These are phyloP conservation scores for Talaromyces sp. DNA, from an alignment of 2,329 filamentous ascomycete species.

Conservation along the genomic window DNA sequence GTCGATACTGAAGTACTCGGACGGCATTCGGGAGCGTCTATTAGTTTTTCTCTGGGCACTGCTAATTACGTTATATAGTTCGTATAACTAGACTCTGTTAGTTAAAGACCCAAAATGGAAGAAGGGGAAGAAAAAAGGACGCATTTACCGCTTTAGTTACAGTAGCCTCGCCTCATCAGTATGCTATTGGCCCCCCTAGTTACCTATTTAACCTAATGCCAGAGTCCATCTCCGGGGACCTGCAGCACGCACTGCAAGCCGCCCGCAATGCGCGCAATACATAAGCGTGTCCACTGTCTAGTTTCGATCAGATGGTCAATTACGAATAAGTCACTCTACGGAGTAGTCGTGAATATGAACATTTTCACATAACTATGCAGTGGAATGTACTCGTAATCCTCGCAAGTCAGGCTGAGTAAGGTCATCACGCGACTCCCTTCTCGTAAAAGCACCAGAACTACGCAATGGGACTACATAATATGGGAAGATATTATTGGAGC, in stretches of 20 bases:
- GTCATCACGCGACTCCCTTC: background rate
- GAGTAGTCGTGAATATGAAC: no score
- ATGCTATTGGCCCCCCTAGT: background rate
- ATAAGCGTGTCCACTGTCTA: background rate
- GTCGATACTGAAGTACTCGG: background rate
- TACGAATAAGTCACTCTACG: background rate
- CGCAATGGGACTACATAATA: no score
- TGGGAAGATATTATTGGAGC: constrained; percentile 1
- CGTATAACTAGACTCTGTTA: background rate
- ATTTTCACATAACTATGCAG: background rate
- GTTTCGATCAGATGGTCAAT: background rate
- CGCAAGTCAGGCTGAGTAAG: background rate
- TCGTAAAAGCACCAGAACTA: background rate
- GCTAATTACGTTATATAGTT: background rate
- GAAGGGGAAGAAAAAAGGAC: background rate
- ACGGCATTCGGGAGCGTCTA: background rate
- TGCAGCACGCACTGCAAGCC: constrained; percentile 5
- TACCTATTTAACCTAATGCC: background rate
- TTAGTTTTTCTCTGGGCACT: background rate
- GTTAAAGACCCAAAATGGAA: background rate
- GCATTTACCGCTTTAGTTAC: background rate
- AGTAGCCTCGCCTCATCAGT: background rate
- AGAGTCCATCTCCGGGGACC: constrained; percentile 2
- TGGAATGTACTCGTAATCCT: no score
- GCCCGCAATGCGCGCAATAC: background rate